Conservation (phyloP, 148 eudicot species). For the Fagopyrum tataricum region DNA sequence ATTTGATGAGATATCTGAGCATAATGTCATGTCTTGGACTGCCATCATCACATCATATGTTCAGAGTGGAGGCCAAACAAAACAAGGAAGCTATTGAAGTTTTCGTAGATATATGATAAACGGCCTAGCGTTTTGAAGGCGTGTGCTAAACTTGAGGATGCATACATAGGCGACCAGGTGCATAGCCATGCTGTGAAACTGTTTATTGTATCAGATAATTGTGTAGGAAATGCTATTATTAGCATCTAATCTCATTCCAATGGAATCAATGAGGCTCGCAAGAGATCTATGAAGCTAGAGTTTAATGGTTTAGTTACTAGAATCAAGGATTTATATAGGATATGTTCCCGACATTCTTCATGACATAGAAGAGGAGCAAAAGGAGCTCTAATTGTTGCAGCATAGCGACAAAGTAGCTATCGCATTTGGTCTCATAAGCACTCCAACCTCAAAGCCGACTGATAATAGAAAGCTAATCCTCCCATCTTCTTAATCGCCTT, state of each 20-base stretch:
- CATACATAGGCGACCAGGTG: conserved; percentile 42
- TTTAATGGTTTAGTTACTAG: conserved; percentile 27
- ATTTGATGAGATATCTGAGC: conserved; percentile 38
- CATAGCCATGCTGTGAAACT: conserved; percentile 44
- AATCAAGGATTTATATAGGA: conserved; percentile 57
- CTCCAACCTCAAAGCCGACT: conserved; percentile 34
- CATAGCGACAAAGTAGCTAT: conserved; percentile 73
- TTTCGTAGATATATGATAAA: conserved; percentile 44
- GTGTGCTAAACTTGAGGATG: conserved; percentile 38
- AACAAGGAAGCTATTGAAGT: conserved; percentile 43
- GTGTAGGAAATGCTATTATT: conserved; percentile 49
- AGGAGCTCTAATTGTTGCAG: conserved; percentile 50
- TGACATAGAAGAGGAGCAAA: conserved; percentile 56
- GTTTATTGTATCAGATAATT: conserved; percentile 32
- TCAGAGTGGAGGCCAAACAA: conserved; percentile 35
- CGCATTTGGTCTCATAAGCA: conserved; percentile 66
- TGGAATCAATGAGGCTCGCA: conserved; percentile 45
- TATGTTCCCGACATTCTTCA: conserved; percentile 60
- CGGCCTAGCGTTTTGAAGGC: conserved; percentile 46
- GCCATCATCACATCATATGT: conserved; percentile 48
- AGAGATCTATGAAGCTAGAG: conserved; percentile 46
- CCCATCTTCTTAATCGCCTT: conserved; percentile 89
- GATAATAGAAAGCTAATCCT: too few relatives aligned
- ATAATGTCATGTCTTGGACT: conserved; percentile 63
- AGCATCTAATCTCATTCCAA: conserved; percentile 51